Percentiles rank a stretch among this genome's conserved stretches.
phyloP scores from a whole-genome alignment of 306 rosid genomes.

The Quercus engelmannii region DNA sequence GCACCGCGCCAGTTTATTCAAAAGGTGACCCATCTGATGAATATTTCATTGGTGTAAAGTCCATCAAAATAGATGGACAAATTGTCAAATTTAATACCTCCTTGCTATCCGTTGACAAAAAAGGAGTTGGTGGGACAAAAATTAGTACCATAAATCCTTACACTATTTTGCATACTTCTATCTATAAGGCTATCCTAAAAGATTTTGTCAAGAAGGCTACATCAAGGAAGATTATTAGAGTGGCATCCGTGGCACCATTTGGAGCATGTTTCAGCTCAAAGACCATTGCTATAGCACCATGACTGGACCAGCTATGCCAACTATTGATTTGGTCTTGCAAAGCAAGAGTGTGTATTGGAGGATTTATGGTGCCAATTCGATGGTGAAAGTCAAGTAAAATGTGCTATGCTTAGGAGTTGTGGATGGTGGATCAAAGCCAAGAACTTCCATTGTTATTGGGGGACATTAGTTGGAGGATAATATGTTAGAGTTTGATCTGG shows the following conservation, averaged over 20 bases:
- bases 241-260: slow-evolving; percentile 47
- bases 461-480: slow-evolving; percentile 54
- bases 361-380: slow-evolving; percentile 52
- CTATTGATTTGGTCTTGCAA: slow-evolving; percentile 48
- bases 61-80: slow-evolving; percentile 36
- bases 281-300: slow-evolving; percentile 15
- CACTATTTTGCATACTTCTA: slow-evolving; percentile 47
- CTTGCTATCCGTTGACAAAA: slow-evolving; percentile 31
- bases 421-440: slow-evolving; percentile 41
- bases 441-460: slow-evolving; percentile 56
- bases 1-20: slow-evolving; percentile 10
- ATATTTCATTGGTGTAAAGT: slow-evolving; percentile 53
- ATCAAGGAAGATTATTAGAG: slow-evolving; percentile 6
- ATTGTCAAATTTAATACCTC: slow-evolving; percentile 31
- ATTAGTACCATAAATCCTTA: slow-evolving; percentile 57
- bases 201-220: slow-evolving; percentile 32
- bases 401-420: slow-evolving; percentile 60
- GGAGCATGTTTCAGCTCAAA: slow-evolving; percentile 37
- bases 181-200: slow-evolving; percentile 36
- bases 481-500: slow-evolving; percentile 51
- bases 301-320: slow-evolving; percentile 43
- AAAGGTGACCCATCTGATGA: slow-evolving; percentile 42
- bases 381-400: slow-evolving; percentile 36
- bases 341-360: slow-evolving; percentile 38
- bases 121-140: slow-evolving; percentile 68